phyloP scores from a whole-genome alignment of 495 filamentous ascomycete genomes.

The Neurospora sp. region DNA sequence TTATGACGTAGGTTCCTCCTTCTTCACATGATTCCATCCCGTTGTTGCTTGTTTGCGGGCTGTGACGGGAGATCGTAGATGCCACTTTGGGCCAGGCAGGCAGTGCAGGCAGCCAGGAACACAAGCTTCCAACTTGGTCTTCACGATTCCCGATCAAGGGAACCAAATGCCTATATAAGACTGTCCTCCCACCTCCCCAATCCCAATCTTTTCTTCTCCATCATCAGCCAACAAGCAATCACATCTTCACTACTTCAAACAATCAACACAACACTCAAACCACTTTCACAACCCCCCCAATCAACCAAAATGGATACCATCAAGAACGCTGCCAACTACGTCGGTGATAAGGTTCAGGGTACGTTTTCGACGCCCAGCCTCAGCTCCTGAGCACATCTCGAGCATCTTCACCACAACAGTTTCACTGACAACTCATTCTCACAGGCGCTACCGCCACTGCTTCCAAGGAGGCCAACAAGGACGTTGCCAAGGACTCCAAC shows the following conservation, averaged over 20 bases:
- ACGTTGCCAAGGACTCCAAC: constrained; percentile 50
- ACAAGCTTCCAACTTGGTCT: constrained; percentile 16
- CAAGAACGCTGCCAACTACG: constrained; percentile 52
- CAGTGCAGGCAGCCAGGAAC: not conserved
- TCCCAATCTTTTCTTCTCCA: constrained; percentile 12
- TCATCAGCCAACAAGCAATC: constrained; percentile 23
- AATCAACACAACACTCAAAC: constrained; percentile 17
- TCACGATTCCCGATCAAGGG: not conserved
- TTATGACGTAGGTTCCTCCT: not conserved
- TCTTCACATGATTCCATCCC: constrained; percentile 7
- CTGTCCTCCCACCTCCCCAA: constrained; percentile 5
- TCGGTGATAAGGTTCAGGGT: constrained; percentile 48
- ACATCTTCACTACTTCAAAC: constrained; percentile 4
- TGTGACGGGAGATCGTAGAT: not conserved
- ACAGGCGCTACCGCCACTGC: constrained; percentile 29
- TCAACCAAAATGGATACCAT: constrained; percentile 46
- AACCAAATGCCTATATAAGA: constrained; percentile 18
- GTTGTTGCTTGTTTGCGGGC: not conserved
- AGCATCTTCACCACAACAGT: not conserved
- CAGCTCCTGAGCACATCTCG: constrained; percentile 1
- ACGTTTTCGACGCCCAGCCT: not conserved
- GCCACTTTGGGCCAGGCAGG: not conserved
- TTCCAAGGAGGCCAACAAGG: constrained; percentile 60
- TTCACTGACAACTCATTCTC: not conserved
- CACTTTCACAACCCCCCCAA: not conserved